phyloP scores from a whole-genome alignment of 1,284 basidiomycete genomes.

The Trametes versicolor region DNA sequence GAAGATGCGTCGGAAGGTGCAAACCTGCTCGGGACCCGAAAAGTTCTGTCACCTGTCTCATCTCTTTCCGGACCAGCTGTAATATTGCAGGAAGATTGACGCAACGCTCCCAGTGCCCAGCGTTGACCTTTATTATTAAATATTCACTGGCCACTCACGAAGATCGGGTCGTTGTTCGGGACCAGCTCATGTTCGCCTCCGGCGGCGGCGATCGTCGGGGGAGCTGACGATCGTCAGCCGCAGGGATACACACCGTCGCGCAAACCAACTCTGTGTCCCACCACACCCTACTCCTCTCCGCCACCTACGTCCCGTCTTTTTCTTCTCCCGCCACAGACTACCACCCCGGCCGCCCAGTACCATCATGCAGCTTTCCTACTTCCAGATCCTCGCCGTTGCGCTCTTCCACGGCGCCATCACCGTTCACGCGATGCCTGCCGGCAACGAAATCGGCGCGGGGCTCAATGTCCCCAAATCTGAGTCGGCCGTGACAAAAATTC shows the following conservation, averaged over 20 bases:
- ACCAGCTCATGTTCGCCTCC: neutral
- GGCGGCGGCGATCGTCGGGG: neutral
- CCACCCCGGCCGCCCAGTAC: neutral
- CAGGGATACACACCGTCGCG: neutral
- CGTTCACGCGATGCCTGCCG: slow-evolving; percentile 7
- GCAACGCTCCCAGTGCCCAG: no score
- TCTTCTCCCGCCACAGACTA: neutral
- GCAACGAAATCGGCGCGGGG: neutral
- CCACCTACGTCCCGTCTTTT: neutral
- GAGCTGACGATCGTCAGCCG: slow-evolving; percentile 1
- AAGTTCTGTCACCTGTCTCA: no score
- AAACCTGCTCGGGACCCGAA: no score
- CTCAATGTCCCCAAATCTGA: neutral
- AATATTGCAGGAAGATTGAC: no score
- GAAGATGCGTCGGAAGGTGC: no score
- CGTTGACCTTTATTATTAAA: no score
- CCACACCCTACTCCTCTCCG: neutral
- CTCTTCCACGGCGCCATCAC: slow-evolving; percentile 18
- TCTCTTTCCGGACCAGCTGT: no score
- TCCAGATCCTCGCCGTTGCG: slow-evolving; percentile 17
- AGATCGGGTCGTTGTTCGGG: neutral
- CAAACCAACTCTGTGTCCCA: neutral
- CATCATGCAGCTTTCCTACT: slow-evolving; percentile 20
- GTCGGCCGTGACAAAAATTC: slow-evolving; percentile 2
- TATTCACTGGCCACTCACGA: neutral